A percentile compares a stretch with the other conserved stretches of the same genome.
phyloP scores from a whole-genome alignment of 441 rosid species.

The Brassica hybrid region DNA sequence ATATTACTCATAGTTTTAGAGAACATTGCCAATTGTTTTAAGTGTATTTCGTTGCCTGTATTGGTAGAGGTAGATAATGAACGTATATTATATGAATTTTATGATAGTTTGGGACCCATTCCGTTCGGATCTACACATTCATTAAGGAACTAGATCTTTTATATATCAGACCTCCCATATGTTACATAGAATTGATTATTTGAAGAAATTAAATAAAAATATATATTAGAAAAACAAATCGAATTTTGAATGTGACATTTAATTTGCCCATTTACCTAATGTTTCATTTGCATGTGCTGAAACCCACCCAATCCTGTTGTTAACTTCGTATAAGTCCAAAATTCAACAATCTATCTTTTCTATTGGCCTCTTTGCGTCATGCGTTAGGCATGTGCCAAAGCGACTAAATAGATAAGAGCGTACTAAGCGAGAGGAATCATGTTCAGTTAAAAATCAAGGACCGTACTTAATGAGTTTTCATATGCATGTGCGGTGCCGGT shows the following conservation, averaged over 20 bases:
- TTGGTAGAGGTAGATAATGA: background rate
- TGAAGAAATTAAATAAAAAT: no score
- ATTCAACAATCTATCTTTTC: no score
- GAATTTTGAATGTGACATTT: constrained; percentile 26
- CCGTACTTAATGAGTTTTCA: no score
- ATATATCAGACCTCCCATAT: no score
- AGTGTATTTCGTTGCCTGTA: constrained; percentile 4
- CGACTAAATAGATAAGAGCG: no score
- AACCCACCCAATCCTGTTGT: constrained; percentile 32
- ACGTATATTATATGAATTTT: background rate
- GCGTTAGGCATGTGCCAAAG: constrained; percentile 6
- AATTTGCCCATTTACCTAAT: background rate
- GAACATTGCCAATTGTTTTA: constrained; percentile 9
- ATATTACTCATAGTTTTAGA: background rate
- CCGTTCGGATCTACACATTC: no score
- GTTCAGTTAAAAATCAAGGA: constrained; percentile 1
- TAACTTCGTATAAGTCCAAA: background rate
- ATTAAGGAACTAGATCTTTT: no score
- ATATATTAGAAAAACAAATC: no score
- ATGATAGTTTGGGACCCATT: no score
- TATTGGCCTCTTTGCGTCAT: no score
- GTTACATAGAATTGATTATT: no score
- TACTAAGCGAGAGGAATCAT: background rate
- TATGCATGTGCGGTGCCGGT: no score
- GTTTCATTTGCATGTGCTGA: constrained; percentile 18